Evolutionary conservation across 1,139 yeast genomes (phyloP), one percentile per base, ranked within the genome.

Genomic region (Blastobotrys aristatus): DNA sequence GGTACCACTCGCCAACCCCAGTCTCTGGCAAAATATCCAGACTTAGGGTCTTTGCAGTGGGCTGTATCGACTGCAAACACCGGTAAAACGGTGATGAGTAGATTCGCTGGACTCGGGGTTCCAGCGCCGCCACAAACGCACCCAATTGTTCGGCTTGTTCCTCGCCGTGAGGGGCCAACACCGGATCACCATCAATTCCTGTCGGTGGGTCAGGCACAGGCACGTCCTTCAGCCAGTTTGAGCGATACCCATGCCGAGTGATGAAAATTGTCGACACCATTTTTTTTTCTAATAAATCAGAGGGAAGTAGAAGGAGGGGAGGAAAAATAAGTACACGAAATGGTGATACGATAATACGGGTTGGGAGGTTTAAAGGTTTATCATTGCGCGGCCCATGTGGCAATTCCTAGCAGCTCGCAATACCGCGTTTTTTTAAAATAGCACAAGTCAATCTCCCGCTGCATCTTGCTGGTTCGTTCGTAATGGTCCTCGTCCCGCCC

Each of bases 41-140:
- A 11, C 72, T 77, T 22, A 84, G 66, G 41, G 66, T 64, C 31
- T 75, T 70, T 1, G 90, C 80, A n/a, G 81, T 69, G 2, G 90
- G 86, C 40, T 77, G 75, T 2, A 84, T 77, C 0, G 97, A 89
- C 63, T 92, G 90, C 14, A 90, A 72, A 64, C 97, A 92, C 52
- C 97, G 71, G 64, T 87, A 89, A 64, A 88, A 90, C 0, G 97
- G 97, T 2, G 96, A 87, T 1, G 83, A 70, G 57, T 84, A 71
- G 21, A 87, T 74, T 44, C 81, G 69, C 52, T 82, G 80, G 1
- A 90, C 86, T 21, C 79, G 76, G 3, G 70, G 67, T 26, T 66
- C 54, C 14, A 72, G 61, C 2, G 65, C 51, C 24, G 73, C 55
- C 18, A 68, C 54, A 58, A 74, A 79, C 20, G 68, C 74, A 0